These are phyloP conservation scores for Saccharum hybrid DNA, from an alignment of 202 grass and related monocot species.

Conservation along the genomic window DNA sequence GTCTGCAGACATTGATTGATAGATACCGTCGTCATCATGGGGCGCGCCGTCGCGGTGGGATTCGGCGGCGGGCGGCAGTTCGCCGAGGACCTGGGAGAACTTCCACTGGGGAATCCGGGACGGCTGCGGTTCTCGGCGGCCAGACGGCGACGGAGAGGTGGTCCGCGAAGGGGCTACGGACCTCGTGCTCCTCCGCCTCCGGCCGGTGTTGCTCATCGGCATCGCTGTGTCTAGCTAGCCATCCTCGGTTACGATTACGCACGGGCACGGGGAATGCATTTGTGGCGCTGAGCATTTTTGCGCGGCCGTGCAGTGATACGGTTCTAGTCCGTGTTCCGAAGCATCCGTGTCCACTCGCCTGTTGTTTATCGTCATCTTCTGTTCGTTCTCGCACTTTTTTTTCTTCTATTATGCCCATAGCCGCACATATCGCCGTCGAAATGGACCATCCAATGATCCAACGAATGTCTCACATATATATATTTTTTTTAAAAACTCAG, in stretches of 20 bases:
- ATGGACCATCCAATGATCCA: not conserved
- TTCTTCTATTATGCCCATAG: not conserved
- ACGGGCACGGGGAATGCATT: not conserved
- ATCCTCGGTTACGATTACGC: not conserved
- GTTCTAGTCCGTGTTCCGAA: not conserved
- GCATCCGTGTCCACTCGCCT: conserved; percentile 13
- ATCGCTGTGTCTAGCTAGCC: conserved; percentile 11
- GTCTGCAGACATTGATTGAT: not conserved
- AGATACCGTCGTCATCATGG: conserved; percentile 36
- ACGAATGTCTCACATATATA: too few relatives aligned
- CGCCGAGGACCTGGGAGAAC: conserved; percentile 62
- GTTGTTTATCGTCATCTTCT: conserved; percentile 3
- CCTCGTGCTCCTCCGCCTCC: conserved; percentile 29
- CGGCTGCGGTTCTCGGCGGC: not conserved
- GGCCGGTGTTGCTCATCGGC: conserved; percentile 35
- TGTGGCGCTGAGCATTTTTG: conserved; percentile 11
- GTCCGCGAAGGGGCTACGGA: conserved; percentile 30
- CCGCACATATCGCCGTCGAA: not conserved
- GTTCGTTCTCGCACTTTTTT: not conserved
- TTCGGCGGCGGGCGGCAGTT: conserved; percentile 27
- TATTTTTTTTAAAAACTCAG: not conserved
- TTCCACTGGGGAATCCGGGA: conserved; percentile 44
- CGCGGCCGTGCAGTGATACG: not conserved
- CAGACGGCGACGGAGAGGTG: not conserved
- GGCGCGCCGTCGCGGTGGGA: not conserved